These are phyloP conservation scores for Penicillium sp. DNA, from an alignment of 2,329 filamentous ascomycete species.

Conservation along the genomic window DNA sequence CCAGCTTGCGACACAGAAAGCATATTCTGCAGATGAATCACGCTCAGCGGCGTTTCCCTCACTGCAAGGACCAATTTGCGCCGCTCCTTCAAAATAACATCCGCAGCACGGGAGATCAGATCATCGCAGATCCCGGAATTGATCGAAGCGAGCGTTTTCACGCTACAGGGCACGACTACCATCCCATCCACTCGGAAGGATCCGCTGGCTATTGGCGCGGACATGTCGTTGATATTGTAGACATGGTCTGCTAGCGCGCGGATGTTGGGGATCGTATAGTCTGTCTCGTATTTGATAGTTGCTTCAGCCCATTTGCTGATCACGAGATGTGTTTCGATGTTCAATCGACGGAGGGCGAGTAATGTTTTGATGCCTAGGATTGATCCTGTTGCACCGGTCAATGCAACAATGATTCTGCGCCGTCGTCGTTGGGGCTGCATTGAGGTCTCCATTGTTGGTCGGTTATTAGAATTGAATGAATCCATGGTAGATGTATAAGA, in stretches of 20 bases:
- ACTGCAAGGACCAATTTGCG: conserved; percentile 36
- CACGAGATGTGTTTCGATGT: conserved; percentile 47
- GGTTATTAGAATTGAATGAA: too few species aligned
- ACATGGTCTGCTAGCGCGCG: conserved; percentile 34
- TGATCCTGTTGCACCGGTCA: conserved; percentile 50
- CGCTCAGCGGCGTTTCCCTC: conserved; percentile 44
- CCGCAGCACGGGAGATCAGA: conserved; percentile 38
- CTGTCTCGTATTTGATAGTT: conserved; percentile 42
- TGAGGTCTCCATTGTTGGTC: too few species aligned
- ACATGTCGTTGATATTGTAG: conserved; percentile 40
- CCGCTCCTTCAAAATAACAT: conserved; percentile 46
- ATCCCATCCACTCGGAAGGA: conserved; percentile 44
- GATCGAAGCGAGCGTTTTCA: conserved; percentile 45
- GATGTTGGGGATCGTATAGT: conserved; percentile 30
- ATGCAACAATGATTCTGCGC: conserved; percentile 35
- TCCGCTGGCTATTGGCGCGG: conserved; percentile 44
- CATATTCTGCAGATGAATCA: conserved; percentile 46
- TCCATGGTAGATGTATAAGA: too few species aligned
- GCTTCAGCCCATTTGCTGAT: conserved; percentile 47
- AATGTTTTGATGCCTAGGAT: conserved; percentile 17
- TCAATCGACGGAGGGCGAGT: conserved; percentile 42
- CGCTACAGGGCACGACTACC: conserved; percentile 21
- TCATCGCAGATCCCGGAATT: conserved; percentile 34
- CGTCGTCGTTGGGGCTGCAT: too few species aligned
- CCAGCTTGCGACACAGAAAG: conserved; percentile 24